Evolutionary conservation across 192 early-diverging fungal species (phyloP), one percentile per base, ranked within the genome.

Genomic region (Coemansia sp.): DNA sequence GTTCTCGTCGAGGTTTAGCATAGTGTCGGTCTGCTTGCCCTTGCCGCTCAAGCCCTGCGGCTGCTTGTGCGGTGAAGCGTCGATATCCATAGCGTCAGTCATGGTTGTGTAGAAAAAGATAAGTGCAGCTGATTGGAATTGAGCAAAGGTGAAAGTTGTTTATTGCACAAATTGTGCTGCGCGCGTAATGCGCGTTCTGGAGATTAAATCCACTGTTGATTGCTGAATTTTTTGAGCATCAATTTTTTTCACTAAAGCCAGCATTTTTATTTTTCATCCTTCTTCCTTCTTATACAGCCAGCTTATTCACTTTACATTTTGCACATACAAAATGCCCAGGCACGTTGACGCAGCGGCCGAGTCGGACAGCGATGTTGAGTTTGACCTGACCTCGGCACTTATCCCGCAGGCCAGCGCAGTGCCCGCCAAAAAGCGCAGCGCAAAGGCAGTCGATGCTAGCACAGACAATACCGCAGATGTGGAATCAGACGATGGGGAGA

Each of bases 61-160:
- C n/a, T 52, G 51, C 24, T 18, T n/a, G 19, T 62, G 62, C 14
- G 53, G 60, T 10, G 56, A 24, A 14, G 23, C 37, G 24, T 83
- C 81, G 32, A 83, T 59, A 60, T 83, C 77, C 76, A 83, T 83
- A 12, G 65, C 59, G 23, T 78, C 71, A 37, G 66, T 38, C 76
- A 83, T 82, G 57, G 26, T 43, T 29, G 8, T 38, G 49, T 27
- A 14, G 39, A n/a, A 45, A 45, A 45, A 4, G 16, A n/a, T 14
- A n/a, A 4, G 41, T n/a, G 16, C 14, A 45, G 38, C 26, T 24
- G 12, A 29, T 38, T 57, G 19, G 13, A 14, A 57, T 38, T 14
- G 38, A 57, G 55, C 27, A 57, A 5, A 57, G 19, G 12, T 6
- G 32, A 29, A 7, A 54, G 22, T 23, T 54, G 55, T 57, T 57